A percentile compares a stretch with the other conserved stretches of the same genome.
These are phyloP conservation scores for Pseudocercospora crystallina DNA, from an alignment of 2,329 filamentous ascomycete genomes.

Conservation along the genomic window DNA sequence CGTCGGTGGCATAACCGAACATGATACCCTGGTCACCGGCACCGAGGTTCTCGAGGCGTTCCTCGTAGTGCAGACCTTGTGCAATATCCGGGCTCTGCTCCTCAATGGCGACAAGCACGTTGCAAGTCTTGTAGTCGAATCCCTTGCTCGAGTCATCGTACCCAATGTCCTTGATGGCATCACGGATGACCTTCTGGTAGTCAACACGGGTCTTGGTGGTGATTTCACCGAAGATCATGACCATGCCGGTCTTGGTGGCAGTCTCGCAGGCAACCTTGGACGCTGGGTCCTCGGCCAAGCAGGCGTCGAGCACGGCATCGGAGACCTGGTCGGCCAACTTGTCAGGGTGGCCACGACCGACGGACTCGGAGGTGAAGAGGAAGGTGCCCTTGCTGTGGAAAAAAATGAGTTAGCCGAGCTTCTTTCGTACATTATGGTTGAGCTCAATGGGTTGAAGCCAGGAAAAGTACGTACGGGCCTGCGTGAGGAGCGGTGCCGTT, in stretches of 20 bases:
- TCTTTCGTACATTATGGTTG: neutral
- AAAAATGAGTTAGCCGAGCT: slow-evolving; percentile 14
- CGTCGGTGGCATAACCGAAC: slow-evolving; percentile 99
- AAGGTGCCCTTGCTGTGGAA: slow-evolving; percentile 24
- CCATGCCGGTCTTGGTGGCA: slow-evolving; percentile 98
- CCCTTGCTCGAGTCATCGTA: slow-evolving; percentile 97
- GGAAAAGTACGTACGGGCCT: slow-evolving; percentile 17
- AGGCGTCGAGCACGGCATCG: slow-evolving; percentile 97
- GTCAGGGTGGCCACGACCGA: slow-evolving; percentile 43
- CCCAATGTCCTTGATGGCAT: slow-evolving; percentile 95
- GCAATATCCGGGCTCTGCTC: slow-evolving; percentile 98
- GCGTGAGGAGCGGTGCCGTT: slow-evolving; percentile 18
- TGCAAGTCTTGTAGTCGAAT: slow-evolving; percentile 99
- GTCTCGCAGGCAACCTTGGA: slow-evolving; percentile 99
- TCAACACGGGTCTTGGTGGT: slow-evolving; percentile 93
- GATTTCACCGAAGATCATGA: slow-evolving; percentile 99
- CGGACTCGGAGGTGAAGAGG: slow-evolving; percentile 53
- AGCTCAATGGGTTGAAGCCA: neutral
- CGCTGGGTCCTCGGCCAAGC: slow-evolving; percentile 87
- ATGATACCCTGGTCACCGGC: slow-evolving; percentile 99
- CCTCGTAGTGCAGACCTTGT: slow-evolving; percentile 96
- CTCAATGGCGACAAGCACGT: slow-evolving; percentile 97
- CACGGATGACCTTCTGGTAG: slow-evolving; percentile 97
- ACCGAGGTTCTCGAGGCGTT: slow-evolving; percentile 95
- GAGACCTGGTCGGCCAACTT: slow-evolving; percentile 78